Base-by-base conservation (phyloP, 257 asterid genomes). In the Capsicum pubescens region DNA sequence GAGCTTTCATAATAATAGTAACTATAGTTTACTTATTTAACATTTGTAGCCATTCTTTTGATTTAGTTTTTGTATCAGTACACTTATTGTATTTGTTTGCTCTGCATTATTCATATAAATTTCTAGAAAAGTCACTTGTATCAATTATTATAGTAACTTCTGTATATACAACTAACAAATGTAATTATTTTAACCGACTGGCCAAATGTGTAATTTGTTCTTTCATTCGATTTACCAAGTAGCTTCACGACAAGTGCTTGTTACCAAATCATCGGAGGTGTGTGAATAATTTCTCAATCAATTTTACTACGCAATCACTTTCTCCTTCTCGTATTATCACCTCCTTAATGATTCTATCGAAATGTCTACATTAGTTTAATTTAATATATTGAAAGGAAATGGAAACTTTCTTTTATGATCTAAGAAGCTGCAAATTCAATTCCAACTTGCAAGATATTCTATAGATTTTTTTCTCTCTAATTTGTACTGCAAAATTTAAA, bases 351-450 rank as follows among this genome's bases (percentile, higher is more conserved):
- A 13, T 55, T 55, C 17, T 12, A 55, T 55, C 59, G 13, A 55
- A 55, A 55, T 4, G 48, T 44, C 2, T 44, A 1, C 32, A 55
- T 12, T 35, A 14, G 50, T 14, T 67, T 67, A 14, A 36, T 67
- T 67, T 67, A 36, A 68, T 36, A 68, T 1, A 71, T 46, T 11
- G 0, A 44, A 67, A 44, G 36, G 79, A 44, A 71, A 26, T 26
- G 10, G 6, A n/a, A 11, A 46, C 42, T 17, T 71, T 19, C 10
- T 6, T 10, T 21, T 11, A n/a, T n/a, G n/a, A n/a, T 26, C 32
- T 71, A 71, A 71, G n/a, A n/a, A 71, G n/a, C 59, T 71, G 39
- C 17, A 44, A 71, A 71, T 71, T 46, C 39, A 71, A n/a, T n/a
- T n/a, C 39, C 12, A 72, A 72, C 17, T 71, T 10, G 39, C 36